Percentiles rank a stretch among this genome's conserved stretches.
These are phyloP conservation scores for Botrytis medusae DNA, from an alignment of 2,329 filamentous ascomycete genomes.

Conservation along the genomic window DNA sequence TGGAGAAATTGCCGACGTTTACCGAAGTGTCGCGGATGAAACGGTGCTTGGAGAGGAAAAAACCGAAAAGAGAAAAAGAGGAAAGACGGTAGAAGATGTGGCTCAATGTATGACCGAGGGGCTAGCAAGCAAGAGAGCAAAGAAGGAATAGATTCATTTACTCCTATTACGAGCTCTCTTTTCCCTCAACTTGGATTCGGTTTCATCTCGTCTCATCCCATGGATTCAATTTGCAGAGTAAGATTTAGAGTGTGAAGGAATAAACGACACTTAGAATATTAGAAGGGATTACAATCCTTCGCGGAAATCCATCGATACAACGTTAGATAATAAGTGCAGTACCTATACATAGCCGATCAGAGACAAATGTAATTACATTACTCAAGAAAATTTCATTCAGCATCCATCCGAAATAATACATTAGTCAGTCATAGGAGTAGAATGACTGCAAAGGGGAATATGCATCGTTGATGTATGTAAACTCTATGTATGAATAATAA, in stretches of 20 bases:
- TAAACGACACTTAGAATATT: neutral
- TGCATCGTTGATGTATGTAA: neutral
- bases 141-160: slow-evolving; percentile 26
- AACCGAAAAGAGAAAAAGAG: slow-evolving; percentile 55
- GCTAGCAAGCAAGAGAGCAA: slow-evolving; percentile 47
- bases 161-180: neutral
- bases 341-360: neutral
- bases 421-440: neutral
- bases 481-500: neutral
- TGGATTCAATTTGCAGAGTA: slow-evolving; percentile 1
- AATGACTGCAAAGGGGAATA: neutral
- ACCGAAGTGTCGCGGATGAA: slow-evolving; percentile 60
- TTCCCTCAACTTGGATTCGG: neutral
- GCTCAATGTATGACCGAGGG: slow-evolving; percentile 51
- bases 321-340: neutral
- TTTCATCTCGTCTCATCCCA: slow-evolving; percentile 14
- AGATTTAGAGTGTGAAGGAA: slow-evolving; percentile 2
- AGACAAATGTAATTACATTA: neutral
- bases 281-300: neutral
- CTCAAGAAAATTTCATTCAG: neutral
- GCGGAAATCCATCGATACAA: slow-evolving; percentile 3
- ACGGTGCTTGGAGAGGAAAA: slow-evolving; percentile 60
- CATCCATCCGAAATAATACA: neutral
- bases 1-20: slow-evolving; percentile 59
- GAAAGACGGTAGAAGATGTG: slow-evolving; percentile 58